phyloP scores from a whole-genome alignment of 306 rosid genomes.

The Quercus dentata region DNA sequence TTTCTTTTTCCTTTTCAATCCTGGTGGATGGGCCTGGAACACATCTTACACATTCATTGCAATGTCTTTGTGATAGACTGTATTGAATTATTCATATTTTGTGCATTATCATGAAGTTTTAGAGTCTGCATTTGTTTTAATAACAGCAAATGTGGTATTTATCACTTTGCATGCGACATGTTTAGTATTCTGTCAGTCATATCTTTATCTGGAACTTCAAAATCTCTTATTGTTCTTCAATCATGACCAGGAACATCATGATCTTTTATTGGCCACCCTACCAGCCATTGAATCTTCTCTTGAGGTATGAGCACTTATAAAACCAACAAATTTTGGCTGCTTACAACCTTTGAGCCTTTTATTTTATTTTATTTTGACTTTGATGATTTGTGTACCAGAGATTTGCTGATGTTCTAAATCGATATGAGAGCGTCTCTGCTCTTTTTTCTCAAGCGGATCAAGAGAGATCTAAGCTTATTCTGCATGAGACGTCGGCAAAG shows the following conservation, averaged over 20 bases:
- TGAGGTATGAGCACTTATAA: constrained; percentile 51
- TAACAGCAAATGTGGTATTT: constrained; percentile 10
- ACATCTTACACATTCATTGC: neutral
- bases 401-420: constrained; percentile 68
- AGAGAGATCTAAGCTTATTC: constrained; percentile 68
- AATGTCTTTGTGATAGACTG: neutral
- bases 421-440: constrained; percentile 63
- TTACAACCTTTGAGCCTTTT: constrained; percentile 4
- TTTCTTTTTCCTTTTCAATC: neutral
- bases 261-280: constrained; percentile 76
- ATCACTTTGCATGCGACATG: constrained; percentile 10
- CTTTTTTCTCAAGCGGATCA: constrained; percentile 77
- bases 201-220: neutral
- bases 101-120: constrained; percentile 18
- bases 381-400: constrained; percentile 54
- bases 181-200: constrained; percentile 2
- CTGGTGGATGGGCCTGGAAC: neutral
- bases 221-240: neutral
- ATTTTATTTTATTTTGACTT: constrained; percentile 30
- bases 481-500: constrained; percentile 82
- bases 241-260: constrained; percentile 84
- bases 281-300: constrained; percentile 90
- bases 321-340: constrained; percentile 2
- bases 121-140: neutral
- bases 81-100: neutral